phyloP scores from a whole-genome alignment of 2,329 filamentous ascomycete species.

The Clarireedia paspali region DNA sequence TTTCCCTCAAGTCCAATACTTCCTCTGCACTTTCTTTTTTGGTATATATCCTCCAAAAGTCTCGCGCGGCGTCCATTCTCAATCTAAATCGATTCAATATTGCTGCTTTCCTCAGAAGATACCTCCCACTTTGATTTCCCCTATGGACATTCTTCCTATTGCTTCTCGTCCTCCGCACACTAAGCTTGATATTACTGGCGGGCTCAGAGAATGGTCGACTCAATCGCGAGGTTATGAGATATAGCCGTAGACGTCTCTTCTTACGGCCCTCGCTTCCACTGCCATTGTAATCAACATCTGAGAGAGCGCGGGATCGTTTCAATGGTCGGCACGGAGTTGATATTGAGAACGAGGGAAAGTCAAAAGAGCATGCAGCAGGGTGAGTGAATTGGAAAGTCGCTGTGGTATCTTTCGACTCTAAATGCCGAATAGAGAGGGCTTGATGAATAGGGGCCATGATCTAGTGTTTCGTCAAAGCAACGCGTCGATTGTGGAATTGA shows the following conservation, averaged over 20 bases:
- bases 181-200: constrained; percentile 55
- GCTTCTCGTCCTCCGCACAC: constrained; percentile 37
- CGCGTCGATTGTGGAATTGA: too few relatives aligned
- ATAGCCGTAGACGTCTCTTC: constrained; percentile 57
- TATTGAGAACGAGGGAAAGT: not conserved
- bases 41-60: constrained; percentile 20
- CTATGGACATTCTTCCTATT: constrained; percentile 34
- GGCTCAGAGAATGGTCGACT: constrained; percentile 63
- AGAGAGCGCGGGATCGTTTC: constrained; percentile 29
- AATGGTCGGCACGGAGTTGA: constrained; percentile 22
- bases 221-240: constrained; percentile 61
- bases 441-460: too few relatives aligned
- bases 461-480: too few relatives aligned
- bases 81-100: constrained; percentile 55
- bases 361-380: not conserved
- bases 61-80: constrained; percentile 32
- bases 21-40: constrained; percentile 10
- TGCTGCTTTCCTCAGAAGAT: constrained; percentile 52
- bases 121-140: not conserved
- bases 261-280: constrained; percentile 36
- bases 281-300: constrained; percentile 28
- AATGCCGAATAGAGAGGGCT: too few relatives aligned
- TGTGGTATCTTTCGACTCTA: constrained; percentile 8
- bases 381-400: constrained; percentile 11
- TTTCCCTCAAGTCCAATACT: constrained; percentile 20